Conservation (phyloP, 306 rosid species). For the Hippophae tibetana region DNA sequence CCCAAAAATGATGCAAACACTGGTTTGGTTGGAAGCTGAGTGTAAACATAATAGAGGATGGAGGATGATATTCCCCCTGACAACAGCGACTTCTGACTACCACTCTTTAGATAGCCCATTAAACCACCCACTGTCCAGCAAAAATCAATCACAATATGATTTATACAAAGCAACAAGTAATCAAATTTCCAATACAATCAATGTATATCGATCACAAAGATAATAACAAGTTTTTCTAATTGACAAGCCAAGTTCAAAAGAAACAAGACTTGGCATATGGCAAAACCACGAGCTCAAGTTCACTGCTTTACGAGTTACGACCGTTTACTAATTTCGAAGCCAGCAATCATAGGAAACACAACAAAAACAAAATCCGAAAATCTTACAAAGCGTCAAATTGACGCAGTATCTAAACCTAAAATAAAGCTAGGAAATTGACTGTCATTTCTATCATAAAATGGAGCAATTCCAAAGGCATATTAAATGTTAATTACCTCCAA, state of each 20-base stretch:
- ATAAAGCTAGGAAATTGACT: too few species aligned
- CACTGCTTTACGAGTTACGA: too few species aligned
- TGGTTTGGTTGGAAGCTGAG: conserved; percentile 70
- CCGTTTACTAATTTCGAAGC: too few species aligned
- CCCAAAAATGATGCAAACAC: conserved; percentile 81
- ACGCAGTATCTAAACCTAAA: too few species aligned
- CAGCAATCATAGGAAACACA: too few species aligned
- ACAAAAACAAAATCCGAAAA: too few species aligned
- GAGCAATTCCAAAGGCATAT: neutral
- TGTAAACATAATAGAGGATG: conserved; percentile 45
- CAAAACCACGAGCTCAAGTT: too few species aligned
- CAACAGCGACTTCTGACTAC: conserved; percentile 88
- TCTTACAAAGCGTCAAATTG: too few species aligned
- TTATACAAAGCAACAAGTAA: neutral
- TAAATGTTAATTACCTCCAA: conserved; percentile 52
- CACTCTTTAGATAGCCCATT: conserved; percentile 90
- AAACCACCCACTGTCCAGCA: conserved; percentile 68
- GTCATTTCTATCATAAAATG: neutral
- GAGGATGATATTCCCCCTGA: conserved; percentile 79
- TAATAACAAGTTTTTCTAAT: neutral
- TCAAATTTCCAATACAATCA: neutral
- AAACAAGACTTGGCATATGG: too few species aligned
- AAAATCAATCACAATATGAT: neutral
- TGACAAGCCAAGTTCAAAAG: too few species aligned
- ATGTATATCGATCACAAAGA: neutral